These are phyloP conservation scores for Cutaneotrichosporon curvatum DNA, from an alignment of 1,284 basidiomycete species.

Conservation along the genomic window DNA sequence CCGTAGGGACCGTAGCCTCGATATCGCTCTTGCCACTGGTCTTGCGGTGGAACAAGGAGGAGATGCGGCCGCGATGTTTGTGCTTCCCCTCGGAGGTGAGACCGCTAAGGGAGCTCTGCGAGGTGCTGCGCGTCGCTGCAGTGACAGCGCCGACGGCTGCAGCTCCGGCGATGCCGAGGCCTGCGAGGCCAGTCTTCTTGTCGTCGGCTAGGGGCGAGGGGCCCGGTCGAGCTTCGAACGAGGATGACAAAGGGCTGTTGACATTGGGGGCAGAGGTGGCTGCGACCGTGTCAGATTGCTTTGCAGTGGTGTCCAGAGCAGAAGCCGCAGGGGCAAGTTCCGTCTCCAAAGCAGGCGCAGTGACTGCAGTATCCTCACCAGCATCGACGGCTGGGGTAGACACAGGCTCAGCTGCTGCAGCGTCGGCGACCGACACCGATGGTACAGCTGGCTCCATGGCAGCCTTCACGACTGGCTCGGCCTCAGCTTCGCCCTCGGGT, in stretches of 20 bases:
- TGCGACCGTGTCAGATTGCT: neutral
- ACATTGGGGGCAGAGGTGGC: no score
- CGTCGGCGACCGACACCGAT: neutral
- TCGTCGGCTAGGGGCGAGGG: neutral
- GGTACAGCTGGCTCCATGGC: no score
- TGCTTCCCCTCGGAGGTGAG: neutral
- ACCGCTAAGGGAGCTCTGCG: no score
- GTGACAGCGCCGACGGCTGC: neutral
- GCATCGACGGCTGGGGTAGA: neutral
- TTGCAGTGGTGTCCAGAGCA: neutral
- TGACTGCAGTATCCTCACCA: no score
- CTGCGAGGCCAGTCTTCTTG: neutral
- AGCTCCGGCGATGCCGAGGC: neutral
- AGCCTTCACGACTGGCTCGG: no score
- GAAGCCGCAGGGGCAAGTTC: no score
- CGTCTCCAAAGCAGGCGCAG: no score
- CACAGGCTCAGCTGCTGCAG: neutral
- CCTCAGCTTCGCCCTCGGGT: no score
- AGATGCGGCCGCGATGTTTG: slow-evolving; percentile 3
- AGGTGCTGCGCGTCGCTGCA: no score
- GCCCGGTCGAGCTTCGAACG: neutral
- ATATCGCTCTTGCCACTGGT: neutral
- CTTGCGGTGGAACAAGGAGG: slow-evolving; percentile 4
- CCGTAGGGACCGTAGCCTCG: neutral
- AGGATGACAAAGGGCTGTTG: no score